These are phyloP conservation scores for Tuber calosporum DNA, from an alignment of 495 filamentous ascomycete genomes.

Conservation along the genomic window DNA sequence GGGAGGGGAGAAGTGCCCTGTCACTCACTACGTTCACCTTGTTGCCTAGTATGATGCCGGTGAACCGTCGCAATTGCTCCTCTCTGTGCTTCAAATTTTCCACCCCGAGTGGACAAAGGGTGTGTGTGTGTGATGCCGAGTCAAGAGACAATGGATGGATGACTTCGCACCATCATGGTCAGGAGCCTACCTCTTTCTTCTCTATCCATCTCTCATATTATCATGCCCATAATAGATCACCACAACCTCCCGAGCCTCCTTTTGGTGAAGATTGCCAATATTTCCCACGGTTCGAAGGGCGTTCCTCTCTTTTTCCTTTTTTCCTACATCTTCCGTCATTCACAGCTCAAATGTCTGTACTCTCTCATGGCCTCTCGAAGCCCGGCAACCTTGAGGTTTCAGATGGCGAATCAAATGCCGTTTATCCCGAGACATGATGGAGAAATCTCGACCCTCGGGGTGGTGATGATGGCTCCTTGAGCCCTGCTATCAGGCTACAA, in stretches of 20 bases:
- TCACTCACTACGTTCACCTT: not conserved
- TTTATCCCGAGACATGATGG: not conserved
- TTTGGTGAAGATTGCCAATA: not conserved
- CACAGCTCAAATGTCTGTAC: not conserved
- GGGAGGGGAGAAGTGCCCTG: not conserved
- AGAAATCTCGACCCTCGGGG: not conserved
- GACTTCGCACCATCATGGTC: not conserved
- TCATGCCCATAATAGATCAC: not conserved
- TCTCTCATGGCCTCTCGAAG: not conserved
- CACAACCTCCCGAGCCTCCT: not conserved
- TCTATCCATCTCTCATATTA: too few relatives aligned
- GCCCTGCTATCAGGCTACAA: not conserved
- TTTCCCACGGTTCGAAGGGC: not conserved
- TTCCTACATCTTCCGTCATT: not conserved
- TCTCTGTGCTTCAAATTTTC: not conserved
- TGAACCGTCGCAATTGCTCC: not conserved
- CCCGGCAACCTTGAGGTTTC: not conserved
- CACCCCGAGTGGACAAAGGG: not conserved
- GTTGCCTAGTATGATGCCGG: not conserved
- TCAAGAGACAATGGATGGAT: not conserved
- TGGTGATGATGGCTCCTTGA: not conserved
- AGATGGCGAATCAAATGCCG: not conserved
- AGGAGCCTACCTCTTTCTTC: not conserved
- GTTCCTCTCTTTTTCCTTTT: not conserved
- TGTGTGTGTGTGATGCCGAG: not conserved